These are phyloP conservation scores for Kodamaea leandrae DNA, from an alignment of 805 yeast species.

Conservation along the genomic window DNA sequence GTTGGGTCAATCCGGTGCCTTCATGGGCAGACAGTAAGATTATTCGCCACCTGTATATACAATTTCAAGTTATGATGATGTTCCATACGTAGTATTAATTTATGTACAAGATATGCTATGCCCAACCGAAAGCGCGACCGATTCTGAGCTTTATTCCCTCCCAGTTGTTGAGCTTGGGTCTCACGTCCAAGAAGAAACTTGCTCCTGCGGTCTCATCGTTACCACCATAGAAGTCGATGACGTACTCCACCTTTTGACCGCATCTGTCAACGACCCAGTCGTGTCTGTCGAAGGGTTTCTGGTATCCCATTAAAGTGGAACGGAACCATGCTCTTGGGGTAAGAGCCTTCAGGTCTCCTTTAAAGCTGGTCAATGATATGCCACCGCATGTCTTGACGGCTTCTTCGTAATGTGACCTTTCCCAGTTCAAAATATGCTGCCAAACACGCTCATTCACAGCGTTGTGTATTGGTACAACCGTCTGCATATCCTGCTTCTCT, in stretches of 20 bases:
- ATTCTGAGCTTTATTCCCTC: conserved; percentile 80
- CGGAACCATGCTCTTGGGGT: conserved; percentile 83
- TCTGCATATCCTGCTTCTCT: conserved; percentile 73
- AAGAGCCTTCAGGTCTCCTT: conserved; percentile 80
- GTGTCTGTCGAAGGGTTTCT: conserved; percentile 90
- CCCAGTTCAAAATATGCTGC: conserved; percentile 84
- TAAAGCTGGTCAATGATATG: conserved; percentile 76
- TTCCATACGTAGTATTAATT: no score
- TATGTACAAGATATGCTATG: conserved; percentile 1
- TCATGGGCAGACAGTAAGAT: conserved; percentile 42
- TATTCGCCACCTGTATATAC: conserved; percentile 9
- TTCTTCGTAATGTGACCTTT: conserved; percentile 53
- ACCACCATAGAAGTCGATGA: conserved; percentile 79
- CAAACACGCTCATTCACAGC: conserved; percentile 92
- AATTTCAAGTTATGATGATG: conserved; percentile 1
- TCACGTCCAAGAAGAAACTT: conserved; percentile 77
- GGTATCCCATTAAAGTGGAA: conserved; percentile 63
- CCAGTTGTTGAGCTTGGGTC: conserved; percentile 81
- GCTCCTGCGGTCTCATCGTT: conserved; percentile 32
- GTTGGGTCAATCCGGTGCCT: conserved; percentile 45
- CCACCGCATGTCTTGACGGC: conserved; percentile 65
- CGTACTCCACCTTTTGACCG: conserved; percentile 81
- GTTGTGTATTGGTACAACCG: conserved; percentile 92
- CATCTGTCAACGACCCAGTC: conserved; percentile 91
- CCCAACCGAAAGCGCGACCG: conserved; percentile 4